Base-by-base conservation (phyloP, 371 early-diverging fungal species). In the Circinella minor region DNA sequence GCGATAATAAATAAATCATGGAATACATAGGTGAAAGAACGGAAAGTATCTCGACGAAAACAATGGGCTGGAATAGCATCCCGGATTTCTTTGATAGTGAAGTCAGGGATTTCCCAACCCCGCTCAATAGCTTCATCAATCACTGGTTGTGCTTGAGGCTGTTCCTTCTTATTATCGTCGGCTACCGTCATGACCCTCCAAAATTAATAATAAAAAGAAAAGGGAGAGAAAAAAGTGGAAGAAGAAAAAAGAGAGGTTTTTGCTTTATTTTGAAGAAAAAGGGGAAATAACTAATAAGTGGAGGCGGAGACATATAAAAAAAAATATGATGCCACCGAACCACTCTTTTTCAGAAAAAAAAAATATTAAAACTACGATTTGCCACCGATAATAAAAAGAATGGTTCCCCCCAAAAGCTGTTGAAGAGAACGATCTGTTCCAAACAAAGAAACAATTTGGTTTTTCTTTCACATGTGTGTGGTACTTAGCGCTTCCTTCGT, bases 11-110 rank as follows among this genome's bases (percentile, higher is more conserved):
- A 80, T 17, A 94, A 63, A 73, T 96, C 96, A 63, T 88, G 86
- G 51, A 86, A 75, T 17, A 93, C 85, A 81, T 93, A 93, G 72
- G 79, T 72, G 70, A 91, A 87, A 15, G 94, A 93, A 62, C 84
- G 82, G 64, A 92, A 72, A 5, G 90, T 86, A 63, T 89, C 86
- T 70, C 94, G 89, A 79, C 93, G 81, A 75, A 95, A 96, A 79
- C 91, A 92, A 73, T 95, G 93, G 20, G 90, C 87, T 14, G 96
- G 96, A 43, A 96, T 89, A 73, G 86, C 84, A 71, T 92, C 93
- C 67, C 95, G 92, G 67, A 96, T 83, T 76, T 94, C 92, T 83
- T 95, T 95, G 81, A 96, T 85, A 62, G 93, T 91, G 74, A 94
- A 92, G 48, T 84, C 86, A 18, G 92, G 91, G 18, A 86, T 75